These are phyloP conservation scores for Poronia punctata DNA, from an alignment of 495 filamentous ascomycete species.

Conservation along the genomic window DNA sequence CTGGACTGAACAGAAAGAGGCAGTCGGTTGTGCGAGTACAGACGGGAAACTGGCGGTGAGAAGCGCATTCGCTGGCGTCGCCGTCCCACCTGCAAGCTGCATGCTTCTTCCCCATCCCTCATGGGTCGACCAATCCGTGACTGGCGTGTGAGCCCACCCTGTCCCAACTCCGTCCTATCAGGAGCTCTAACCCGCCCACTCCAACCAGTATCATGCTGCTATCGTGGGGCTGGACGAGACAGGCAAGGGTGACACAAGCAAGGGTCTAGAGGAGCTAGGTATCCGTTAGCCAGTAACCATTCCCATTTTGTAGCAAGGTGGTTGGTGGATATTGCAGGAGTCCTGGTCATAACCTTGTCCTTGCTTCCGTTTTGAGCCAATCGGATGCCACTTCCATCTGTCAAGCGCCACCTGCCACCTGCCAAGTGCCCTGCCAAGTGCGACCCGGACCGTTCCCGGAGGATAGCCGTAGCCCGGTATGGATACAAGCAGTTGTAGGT, in stretches of 20 bases:
- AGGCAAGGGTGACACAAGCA: not conserved
- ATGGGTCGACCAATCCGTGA: slow-evolving; percentile 18
- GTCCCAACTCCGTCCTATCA: slow-evolving; percentile 1
- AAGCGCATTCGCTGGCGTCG: slow-evolving; percentile 28
- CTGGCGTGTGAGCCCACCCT: slow-evolving; percentile 9
- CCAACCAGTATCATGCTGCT: not conserved
- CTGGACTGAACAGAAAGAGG: slow-evolving; percentile 20
- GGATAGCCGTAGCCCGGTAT: slow-evolving; percentile 8
- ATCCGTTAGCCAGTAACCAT: slow-evolving; percentile 1
- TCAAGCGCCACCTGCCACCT: slow-evolving; percentile 2
- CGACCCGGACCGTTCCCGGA: slow-evolving; percentile 5
- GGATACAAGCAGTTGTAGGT: no score
- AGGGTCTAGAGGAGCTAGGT: no score
- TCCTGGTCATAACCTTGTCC: not conserved
- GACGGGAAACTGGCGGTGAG: slow-evolving; percentile 32
- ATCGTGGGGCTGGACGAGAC: slow-evolving; percentile 13
- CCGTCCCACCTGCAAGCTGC: slow-evolving; percentile 30
- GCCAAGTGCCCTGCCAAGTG: no score
- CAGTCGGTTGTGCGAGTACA: slow-evolving; percentile 26
- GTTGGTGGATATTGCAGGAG: slow-evolving; percentile 2
- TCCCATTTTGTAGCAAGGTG: slow-evolving; percentile 7
- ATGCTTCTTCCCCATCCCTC: slow-evolving; percentile 9
- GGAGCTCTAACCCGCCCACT: not conserved
- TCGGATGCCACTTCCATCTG: not conserved
- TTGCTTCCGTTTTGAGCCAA: not conserved